A percentile compares a stretch with the other conserved stretches of the same genome.
phyloP scores from a whole-genome alignment of 2,329 filamentous ascomycete genomes.

The Cercospora janseana region DNA sequence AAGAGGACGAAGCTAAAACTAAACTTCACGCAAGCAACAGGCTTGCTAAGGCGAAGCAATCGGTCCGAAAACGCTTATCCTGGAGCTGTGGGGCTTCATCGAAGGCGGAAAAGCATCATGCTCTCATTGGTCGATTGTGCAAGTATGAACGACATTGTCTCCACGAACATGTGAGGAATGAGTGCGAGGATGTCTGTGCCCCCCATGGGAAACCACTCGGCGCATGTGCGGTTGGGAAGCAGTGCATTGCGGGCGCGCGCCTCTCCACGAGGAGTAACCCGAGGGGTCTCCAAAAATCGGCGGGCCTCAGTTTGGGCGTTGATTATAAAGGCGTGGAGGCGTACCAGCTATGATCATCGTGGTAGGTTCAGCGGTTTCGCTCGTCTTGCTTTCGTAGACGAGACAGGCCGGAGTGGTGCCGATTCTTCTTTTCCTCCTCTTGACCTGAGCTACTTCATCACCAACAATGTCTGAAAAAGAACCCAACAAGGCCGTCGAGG shows the following conservation, averaged over 20 bases:
- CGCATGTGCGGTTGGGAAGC: background rate
- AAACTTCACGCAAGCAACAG: constrained; percentile 16
- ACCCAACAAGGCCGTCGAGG: constrained; percentile 21
- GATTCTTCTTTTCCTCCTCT: no score
- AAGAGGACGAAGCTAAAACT: constrained; percentile 3
- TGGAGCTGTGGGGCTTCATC: background rate
- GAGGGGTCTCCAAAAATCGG: background rate
- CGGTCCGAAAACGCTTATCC: constrained; percentile 18
- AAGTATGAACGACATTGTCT: background rate
- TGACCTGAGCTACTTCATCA: background rate
- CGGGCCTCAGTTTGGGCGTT: background rate
- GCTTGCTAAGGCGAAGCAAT: constrained; percentile 10
- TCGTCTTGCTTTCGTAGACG: background rate
- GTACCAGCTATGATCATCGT: background rate
- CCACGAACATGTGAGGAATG: background rate
- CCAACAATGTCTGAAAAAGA: constrained; percentile 27
- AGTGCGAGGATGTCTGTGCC: background rate
- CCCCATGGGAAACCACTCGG: constrained; percentile 4
- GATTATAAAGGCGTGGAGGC: constrained; percentile 9
- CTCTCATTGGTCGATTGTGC: background rate
- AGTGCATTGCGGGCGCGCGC: background rate
- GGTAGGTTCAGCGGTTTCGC: background rate
- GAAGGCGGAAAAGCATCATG: background rate
- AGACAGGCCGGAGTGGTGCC: background rate
- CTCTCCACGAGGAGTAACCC: constrained; percentile 12